A percentile compares a stretch with the other conserved stretches of the same genome.
These are phyloP conservation scores for Aspergillus panamensis DNA, from an alignment of 495 filamentous ascomycete genomes.

Conservation along the genomic window DNA sequence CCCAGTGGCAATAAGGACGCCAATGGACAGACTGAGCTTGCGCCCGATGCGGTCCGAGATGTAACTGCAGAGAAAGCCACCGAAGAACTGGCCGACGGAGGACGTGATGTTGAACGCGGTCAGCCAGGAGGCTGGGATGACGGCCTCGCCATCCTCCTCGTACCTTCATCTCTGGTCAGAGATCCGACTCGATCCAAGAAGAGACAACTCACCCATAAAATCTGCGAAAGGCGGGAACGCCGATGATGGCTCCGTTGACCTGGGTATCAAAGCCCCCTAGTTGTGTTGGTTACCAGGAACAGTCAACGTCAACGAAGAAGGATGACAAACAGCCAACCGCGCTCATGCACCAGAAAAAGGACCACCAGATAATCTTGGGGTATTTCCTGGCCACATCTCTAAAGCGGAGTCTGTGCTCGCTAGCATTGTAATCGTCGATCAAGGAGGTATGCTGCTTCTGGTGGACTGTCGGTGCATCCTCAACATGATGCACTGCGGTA, in stretches of 20 bases:
- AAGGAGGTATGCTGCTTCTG: no score
- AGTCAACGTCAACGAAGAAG: no score
- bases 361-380: constrained; percentile 10
- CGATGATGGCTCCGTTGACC: constrained; percentile 36
- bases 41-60: constrained; percentile 30
- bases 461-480: no score
- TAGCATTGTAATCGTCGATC: no score
- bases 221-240: constrained; percentile 32
- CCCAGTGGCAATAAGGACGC: constrained; percentile 23
- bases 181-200: neutral
- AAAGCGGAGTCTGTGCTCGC: no score
- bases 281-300: neutral
- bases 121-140: constrained; percentile 36
- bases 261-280: constrained; percentile 40
- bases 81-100: constrained; percentile 31
- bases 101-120: constrained; percentile 33
- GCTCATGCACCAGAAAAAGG: constrained; percentile 11
- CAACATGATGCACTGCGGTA: no score
- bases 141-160: constrained; percentile 24
- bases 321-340: constrained; percentile 8
- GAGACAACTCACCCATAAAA: constrained; percentile 27
- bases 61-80: constrained; percentile 32
- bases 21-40: constrained; percentile 18
- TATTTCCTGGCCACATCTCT: no score
- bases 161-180: no score